Conservation (phyloP, 768 basidiomycete genomes). For the Flagelloscypha sp. region DNA sequence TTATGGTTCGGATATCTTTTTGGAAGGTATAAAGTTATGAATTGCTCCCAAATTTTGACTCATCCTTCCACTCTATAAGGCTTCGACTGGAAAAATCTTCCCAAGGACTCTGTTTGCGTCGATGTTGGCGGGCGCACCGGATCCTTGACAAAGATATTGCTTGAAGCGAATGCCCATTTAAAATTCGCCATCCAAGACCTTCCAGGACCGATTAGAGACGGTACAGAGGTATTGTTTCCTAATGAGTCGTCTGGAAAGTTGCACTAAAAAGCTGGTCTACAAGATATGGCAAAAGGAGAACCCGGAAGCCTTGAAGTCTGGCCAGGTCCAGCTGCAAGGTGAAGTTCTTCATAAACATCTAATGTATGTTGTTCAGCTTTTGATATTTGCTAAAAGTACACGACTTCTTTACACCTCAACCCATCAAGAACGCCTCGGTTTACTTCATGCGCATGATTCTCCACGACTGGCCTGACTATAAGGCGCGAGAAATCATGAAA, state of each 20-base stretch:
- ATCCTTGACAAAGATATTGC: slow-evolving; percentile 1
- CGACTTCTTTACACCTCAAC: slow-evolving; percentile 21
- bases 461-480: slow-evolving; percentile 24
- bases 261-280: not conserved
- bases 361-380: not conserved
- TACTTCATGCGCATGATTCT: slow-evolving; percentile 21
- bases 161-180: slow-evolving; percentile 6
- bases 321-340: slow-evolving; percentile 10
- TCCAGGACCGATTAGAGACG: slow-evolving; percentile 1
- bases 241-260: slow-evolving; percentile 2
- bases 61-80: no score
- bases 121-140: slow-evolving; percentile 9
- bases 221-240: slow-evolving; percentile 1
- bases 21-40: slow-evolving; percentile 1
- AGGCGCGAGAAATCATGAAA: slow-evolving; percentile 15
- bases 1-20: not conserved
- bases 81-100: no score
- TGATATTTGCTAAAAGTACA: slow-evolving; percentile 10
- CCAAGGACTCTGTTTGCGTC: slow-evolving; percentile 3
- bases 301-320: slow-evolving; percentile 7
- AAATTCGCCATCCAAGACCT: slow-evolving; percentile 9
- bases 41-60: not conserved
- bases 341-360: not conserved
- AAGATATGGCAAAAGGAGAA: slow-evolving; percentile 3
- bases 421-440: slow-evolving; percentile 16